Conservation (phyloP, 2,329 filamentous ascomycete species). For the Penicillium paneum region DNA sequence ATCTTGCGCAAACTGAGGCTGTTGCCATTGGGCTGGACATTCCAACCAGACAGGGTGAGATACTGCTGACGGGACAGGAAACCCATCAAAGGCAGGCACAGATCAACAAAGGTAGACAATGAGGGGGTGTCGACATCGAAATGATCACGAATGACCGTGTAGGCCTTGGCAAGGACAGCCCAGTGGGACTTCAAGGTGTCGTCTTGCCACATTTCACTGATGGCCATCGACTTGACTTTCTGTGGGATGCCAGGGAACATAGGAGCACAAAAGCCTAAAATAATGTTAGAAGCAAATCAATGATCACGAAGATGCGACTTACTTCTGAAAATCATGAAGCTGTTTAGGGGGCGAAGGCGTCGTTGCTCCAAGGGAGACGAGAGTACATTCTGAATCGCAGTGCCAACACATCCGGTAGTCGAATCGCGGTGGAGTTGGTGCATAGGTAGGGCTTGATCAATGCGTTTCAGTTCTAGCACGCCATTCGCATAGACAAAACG, state of each 20-base stretch:
- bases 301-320: slow-evolving; percentile 15
- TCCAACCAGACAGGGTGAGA: neutral
- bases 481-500: neutral
- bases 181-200: slow-evolving; percentile 53
- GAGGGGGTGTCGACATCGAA: slow-evolving; percentile 14
- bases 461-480: neutral
- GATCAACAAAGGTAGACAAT: neutral
- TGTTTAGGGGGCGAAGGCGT: slow-evolving; percentile 29
- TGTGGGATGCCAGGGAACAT: slow-evolving; percentile 50
- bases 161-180: slow-evolving; percentile 54
- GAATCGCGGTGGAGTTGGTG: neutral
- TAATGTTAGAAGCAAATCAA: slow-evolving; percentile 1
- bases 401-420: neutral
- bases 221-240: slow-evolving; percentile 52
- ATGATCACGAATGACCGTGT: slow-evolving; percentile 53
- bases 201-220: slow-evolving; percentile 50
- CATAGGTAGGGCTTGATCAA: neutral
- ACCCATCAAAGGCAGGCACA: neutral
- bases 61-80: neutral
- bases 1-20: neutral
- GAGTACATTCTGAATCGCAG: neutral
- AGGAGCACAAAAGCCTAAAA: slow-evolving; percentile 47
- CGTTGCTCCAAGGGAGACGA: neutral
- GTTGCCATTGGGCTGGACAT: neutral
- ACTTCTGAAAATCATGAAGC: slow-evolving; percentile 41